Evolutionary conservation across 2,329 filamentous ascomycete genomes (phyloP).

Genomic region (Hypoxylon sp.): DNA sequence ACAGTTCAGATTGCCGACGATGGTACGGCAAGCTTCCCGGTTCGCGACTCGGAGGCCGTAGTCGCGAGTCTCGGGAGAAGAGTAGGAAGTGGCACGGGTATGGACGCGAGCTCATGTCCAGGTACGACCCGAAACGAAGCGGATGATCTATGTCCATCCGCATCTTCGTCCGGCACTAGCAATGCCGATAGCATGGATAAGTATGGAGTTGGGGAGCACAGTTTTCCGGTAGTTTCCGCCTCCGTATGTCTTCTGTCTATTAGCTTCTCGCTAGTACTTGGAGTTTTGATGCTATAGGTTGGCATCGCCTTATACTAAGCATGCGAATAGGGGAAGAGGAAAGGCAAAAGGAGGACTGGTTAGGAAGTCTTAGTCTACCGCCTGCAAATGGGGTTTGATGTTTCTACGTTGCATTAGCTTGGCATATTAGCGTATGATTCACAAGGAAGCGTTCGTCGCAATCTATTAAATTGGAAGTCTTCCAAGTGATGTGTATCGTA

Average conservation of each 20-base stretch:
- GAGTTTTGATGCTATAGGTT: conserved; percentile 28
- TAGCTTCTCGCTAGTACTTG: conserved; percentile 18
- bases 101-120: not conserved
- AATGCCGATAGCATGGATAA: not conserved
- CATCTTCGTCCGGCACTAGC: not conserved
- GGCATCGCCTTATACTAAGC: conserved; percentile 14
- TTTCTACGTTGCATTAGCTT: no score
- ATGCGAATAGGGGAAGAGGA: not conserved
- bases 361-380: not conserved
- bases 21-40: conserved; percentile 55
- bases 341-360: not conserved
- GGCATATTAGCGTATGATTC: no score
- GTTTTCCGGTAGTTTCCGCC: no score
- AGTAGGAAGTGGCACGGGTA: conserved; percentile 24
- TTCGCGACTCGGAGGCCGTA: conserved; percentile 63
- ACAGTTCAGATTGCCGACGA: conserved; percentile 54
- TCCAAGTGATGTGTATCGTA: no score
- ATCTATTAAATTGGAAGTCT: no score
- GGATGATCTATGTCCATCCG: not conserved
- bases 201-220: not conserved
- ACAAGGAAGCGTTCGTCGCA: no score
- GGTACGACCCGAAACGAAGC: not conserved
- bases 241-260: conserved; percentile 6
- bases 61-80: conserved; percentile 60
- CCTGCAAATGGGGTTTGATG: no score